Conservation (phyloP, 2,329 filamentous ascomycete genomes). For the Xylariales sp. region DNA sequence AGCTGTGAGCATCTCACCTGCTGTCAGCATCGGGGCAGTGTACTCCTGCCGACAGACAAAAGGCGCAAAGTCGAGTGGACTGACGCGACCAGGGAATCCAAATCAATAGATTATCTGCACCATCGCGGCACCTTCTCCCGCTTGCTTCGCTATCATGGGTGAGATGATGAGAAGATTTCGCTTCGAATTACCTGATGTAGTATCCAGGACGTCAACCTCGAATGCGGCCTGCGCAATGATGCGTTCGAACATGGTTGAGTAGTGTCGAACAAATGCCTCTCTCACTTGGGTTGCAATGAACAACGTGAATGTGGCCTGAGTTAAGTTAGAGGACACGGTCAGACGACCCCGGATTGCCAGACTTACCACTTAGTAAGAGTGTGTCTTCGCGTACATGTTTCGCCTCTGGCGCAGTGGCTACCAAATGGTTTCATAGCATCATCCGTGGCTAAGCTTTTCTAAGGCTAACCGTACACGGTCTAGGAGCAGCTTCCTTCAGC, state of each 20-base stretch:
- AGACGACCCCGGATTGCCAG: not conserved
- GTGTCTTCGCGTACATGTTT: conserved; percentile 1
- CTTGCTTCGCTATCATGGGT: not conserved
- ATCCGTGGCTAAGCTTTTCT: conserved; percentile 7
- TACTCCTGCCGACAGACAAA: not conserved
- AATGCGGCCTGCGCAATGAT: not conserved
- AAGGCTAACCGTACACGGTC: not conserved
- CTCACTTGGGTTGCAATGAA: not conserved
- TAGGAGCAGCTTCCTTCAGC: not conserved
- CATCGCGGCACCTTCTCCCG: not conserved
- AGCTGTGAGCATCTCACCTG: not conserved
- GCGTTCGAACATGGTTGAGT: not conserved
- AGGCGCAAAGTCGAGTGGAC: conserved; percentile 5
- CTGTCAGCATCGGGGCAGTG: conserved; percentile 5
- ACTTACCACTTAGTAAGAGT: not conserved
- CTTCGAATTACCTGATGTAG: conserved; percentile 1
- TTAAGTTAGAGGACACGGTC: not conserved
- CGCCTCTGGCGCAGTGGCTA: conserved; percentile 5
- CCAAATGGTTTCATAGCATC: conserved; percentile 5
- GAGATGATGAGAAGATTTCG: not conserved
- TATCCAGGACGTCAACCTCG: not conserved
- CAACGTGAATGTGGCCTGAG: not conserved
- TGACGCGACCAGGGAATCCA: not conserved
- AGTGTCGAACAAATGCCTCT: not conserved
- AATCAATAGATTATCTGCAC: not conserved